Evolutionary conservation across 495 filamentous ascomycete species (phyloP).

Genomic region (Alectoria sarmentosa): DNA sequence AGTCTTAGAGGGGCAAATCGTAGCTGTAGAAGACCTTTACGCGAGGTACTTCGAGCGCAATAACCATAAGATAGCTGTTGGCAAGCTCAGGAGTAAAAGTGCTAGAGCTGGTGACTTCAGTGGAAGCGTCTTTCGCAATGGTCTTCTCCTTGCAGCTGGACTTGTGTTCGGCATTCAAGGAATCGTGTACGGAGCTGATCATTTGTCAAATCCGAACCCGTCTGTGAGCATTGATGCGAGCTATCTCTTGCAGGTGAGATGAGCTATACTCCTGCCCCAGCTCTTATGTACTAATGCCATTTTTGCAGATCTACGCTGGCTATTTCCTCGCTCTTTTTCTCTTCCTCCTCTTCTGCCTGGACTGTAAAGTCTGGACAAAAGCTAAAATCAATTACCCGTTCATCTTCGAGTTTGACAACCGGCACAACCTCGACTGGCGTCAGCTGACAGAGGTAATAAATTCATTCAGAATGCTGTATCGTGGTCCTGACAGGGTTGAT

Average conservation of each 20-base stretch:
- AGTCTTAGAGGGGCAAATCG: constrained; percentile 68
- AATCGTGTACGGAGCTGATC: constrained; percentile 55
- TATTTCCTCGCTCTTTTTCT: constrained; percentile 73
- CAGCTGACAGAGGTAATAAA: constrained; percentile 73
- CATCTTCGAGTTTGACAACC: constrained; percentile 90
- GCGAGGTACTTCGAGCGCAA: constrained; percentile 85
- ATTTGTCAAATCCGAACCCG: constrained; percentile 43
- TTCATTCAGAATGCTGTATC: no score
- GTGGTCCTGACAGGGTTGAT: constrained; percentile 15
- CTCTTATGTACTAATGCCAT: no score
- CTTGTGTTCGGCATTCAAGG: constrained; percentile 67
- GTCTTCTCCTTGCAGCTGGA: constrained; percentile 70
- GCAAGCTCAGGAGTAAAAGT: constrained; percentile 68
- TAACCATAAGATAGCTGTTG: constrained; percentile 82
- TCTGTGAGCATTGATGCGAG: constrained; percentile 47
- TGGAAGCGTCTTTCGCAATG: constrained; percentile 67
- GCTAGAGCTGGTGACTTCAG: constrained; percentile 62
- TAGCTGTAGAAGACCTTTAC: constrained; percentile 80
- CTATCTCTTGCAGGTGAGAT: constrained; percentile 69
- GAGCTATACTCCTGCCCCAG: no score
- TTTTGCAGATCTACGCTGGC: constrained; percentile 74
- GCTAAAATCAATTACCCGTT: constrained; percentile 92
- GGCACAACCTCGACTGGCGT: constrained; percentile 81
- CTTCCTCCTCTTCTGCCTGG: constrained; percentile 67
- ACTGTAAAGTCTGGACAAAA: constrained; percentile 71